Conservation (phyloP, 768 basidiomycete genomes). For the Phanerochaete carnosa region DNA sequence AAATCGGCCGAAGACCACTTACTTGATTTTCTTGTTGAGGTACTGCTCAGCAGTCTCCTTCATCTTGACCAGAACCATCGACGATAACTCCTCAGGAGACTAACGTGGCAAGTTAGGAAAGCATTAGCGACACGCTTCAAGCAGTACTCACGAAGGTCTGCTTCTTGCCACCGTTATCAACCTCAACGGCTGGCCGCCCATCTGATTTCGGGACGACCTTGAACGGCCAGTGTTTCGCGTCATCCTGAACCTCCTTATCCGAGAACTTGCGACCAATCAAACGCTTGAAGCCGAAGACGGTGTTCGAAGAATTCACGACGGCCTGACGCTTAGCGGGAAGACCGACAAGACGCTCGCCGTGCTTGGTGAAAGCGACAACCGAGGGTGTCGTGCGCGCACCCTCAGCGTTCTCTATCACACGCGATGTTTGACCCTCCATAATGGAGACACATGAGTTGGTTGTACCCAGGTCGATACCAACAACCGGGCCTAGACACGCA, state of each 20-base stretch:
- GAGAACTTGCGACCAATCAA: conserved; percentile 90
- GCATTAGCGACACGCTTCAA: not conserved
- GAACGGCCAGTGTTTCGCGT: conserved; percentile 88
- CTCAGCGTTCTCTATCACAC: conserved; percentile 97
- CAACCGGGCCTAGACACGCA: conserved; percentile 63
- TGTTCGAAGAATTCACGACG: conserved; percentile 92
- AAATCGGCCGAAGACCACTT: conserved; percentile 35
- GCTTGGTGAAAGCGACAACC: conserved; percentile 97
- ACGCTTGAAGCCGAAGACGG: conserved; percentile 92
- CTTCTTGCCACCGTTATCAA: conserved; percentile 82
- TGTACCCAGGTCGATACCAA: conserved; percentile 96
- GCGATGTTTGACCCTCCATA: conserved; percentile 94
- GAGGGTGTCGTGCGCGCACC: conserved; percentile 98
- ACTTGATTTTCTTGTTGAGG: conserved; percentile 92
- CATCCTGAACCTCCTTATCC: conserved; percentile 92
- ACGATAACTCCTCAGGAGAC: conserved; percentile 84
- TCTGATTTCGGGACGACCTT: conserved; percentile 69
- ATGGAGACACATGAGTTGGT: conserved; percentile 90
- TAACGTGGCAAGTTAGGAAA: conserved; percentile 26
- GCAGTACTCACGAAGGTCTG: conserved; percentile 65
- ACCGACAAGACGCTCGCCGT: conserved; percentile 94
- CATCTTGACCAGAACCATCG: conserved; percentile 91
- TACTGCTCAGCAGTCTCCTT: conserved; percentile 93
- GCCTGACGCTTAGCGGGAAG: conserved; percentile 97
- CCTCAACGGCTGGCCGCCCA: conserved; percentile 76